A percentile compares a stretch with the other conserved stretches of the same genome.
Evolutionary conservation across 139 green algal genomes (phyloP).

Genomic region (Spirogloea muscicola): DNA sequence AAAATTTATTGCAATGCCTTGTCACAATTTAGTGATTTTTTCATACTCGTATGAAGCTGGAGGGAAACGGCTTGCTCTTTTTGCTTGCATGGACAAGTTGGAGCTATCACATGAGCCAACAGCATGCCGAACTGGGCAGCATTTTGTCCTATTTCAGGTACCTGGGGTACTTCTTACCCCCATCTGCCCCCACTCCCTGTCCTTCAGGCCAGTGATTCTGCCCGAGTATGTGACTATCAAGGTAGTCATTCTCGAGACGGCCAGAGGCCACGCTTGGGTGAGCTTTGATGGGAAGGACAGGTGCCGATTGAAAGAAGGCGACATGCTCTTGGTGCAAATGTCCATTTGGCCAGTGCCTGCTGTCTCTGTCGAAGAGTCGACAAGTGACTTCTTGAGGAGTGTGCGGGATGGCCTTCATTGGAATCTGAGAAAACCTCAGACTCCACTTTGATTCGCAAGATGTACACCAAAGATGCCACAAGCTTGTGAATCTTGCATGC

Average conservation of each 20-base stretch:
- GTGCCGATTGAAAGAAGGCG: slow-evolving; percentile 49
- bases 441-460: too few species aligned
- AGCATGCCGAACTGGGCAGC: too few species aligned
- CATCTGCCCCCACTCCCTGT: slow-evolving; percentile 94
- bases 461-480: too few species aligned
- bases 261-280: slow-evolving; percentile 65
- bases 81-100: too few species aligned
- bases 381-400: slow-evolving; percentile 72
- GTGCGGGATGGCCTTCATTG: slow-evolving; percentile 73
- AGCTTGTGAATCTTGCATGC: too few species aligned
- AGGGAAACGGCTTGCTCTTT: too few species aligned
- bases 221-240: slow-evolving; percentile 65
- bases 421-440: slow-evolving; percentile 65
- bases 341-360: slow-evolving; percentile 55
- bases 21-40: too few species aligned
- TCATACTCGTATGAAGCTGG: too few species aligned
- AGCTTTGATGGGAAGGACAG: slow-evolving; percentile 65
- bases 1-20: too few species aligned
- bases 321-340: slow-evolving; percentile 62
- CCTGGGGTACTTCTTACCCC: slow-evolving; percentile 57
- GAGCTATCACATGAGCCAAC: too few species aligned
- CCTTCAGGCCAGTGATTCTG: slow-evolving; percentile 77
- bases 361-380: slow-evolving; percentile 60
- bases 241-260: slow-evolving; percentile 67
- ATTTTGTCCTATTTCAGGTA: too few species aligned